Base-by-base conservation (phyloP, 768 basidiomycete genomes). In the Tylopilus cervinicoccineus region DNA sequence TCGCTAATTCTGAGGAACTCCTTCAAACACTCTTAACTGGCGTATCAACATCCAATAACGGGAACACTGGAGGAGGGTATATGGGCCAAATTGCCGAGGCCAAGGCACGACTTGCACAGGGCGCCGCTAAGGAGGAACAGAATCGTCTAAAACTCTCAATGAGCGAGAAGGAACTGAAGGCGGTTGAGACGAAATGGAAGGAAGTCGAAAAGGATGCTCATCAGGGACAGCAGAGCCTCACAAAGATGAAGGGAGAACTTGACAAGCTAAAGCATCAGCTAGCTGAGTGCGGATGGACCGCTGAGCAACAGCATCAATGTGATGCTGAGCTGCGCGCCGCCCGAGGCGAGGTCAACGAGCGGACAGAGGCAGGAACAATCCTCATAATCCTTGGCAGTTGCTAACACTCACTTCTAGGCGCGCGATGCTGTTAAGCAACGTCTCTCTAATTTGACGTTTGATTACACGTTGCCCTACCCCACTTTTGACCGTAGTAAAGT, bases 21-120 rank as follows among this genome's bases (percentile, higher is more conserved):
- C 76, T 98, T 0, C 95, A 98, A 66, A 91, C 92, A 0, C 81
- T 98, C 17, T 76, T 95, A 39, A 98, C 95, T 0, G 96, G 96
- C 37, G 80, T 97, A 10, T 83, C 93, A 2, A 86, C 88, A 5
- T 76, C 72, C 33, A 76, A 77, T 43, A 68, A 75, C 24, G 81
- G 79, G 49, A 83, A 81, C 33, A 78, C 81, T 16, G 84, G 88
- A 9, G 92, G 93, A 3, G 96, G 96, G 0, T 98, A 97, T 67
- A 86, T 98, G 83, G 96, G 93, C 17, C 94, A 97, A 65, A 79
- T 99, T 34, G 88, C 93, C 1, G 84, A 90, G 13, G 89, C 93
- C 0, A 83, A 83, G 57, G 80, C 80, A 2, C 80, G 82, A 3
- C 69, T 86, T 0, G 83, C 92, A 0, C 86, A 89, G 45, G 86